Evolutionary conservation across 257 asterid species (phyloP).

Genomic region (Coffea eugenioides): DNA sequence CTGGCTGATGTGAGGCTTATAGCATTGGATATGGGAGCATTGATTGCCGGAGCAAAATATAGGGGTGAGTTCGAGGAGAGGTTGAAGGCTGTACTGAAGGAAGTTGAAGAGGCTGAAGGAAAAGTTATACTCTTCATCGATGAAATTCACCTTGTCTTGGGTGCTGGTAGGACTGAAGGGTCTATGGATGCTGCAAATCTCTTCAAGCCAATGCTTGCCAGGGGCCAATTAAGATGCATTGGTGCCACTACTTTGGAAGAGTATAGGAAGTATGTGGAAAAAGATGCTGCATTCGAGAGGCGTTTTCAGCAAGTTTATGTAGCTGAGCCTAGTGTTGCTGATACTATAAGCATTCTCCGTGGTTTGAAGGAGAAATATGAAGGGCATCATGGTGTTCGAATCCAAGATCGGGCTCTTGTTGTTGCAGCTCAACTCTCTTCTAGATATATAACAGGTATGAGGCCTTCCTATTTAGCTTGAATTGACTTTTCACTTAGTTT

Average conservation of each 20-base stretch:
- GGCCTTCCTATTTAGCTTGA: not conserved
- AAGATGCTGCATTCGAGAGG: conserved; percentile 43
- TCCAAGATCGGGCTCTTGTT: conserved; percentile 37
- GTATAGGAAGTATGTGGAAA: conserved; percentile 35
- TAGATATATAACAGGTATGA: conserved; percentile 33
- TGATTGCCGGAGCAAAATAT: conserved; percentile 36
- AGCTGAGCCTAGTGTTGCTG: conserved; percentile 38
- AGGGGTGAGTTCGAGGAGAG: conserved; percentile 43
- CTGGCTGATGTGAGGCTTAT: conserved; percentile 29
- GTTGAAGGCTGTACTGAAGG: conserved; percentile 30
- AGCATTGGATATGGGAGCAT: conserved; percentile 38
- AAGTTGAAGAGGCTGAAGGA: conserved; percentile 35
- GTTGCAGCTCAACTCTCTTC: conserved; percentile 39
- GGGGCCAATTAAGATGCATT: conserved; percentile 38
- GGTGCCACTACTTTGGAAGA: conserved; percentile 41
- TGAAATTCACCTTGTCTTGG: conserved; percentile 36
- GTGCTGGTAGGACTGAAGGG: conserved; percentile 37
- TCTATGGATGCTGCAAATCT: conserved; percentile 44
- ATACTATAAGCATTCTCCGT: conserved; percentile 33
- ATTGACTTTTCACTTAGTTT: not conserved
- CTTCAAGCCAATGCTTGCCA: conserved; percentile 38
- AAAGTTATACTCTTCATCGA: conserved; percentile 39
- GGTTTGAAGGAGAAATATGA: conserved; percentile 40
- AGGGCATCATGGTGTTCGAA: conserved; percentile 36
- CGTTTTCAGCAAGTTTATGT: conserved; percentile 43